Evolutionary conservation across 441 rosid genomes (phyloP).

Genomic region (Populus hybrid): DNA sequence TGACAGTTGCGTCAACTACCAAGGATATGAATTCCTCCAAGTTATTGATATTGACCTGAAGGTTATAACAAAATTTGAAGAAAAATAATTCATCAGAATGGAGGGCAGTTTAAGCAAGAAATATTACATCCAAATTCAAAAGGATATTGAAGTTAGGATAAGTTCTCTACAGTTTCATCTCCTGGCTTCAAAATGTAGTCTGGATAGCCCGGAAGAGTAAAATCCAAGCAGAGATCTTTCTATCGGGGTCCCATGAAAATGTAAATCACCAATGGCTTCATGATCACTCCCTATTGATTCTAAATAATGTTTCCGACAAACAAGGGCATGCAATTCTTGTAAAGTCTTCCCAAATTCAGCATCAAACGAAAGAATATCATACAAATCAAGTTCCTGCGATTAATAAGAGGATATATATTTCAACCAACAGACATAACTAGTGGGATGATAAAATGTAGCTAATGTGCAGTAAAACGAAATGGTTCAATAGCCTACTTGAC

Average conservation of each 20-base stretch:
- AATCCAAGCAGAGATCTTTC: conserved; percentile 93
- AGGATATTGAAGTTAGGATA: conserved; percentile 2
- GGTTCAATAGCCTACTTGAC: conserved; percentile 58
- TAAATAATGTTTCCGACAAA: conserved; percentile 69
- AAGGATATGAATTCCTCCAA: conserved; percentile 83
- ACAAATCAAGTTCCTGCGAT: conserved; percentile 96
- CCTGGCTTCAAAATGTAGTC: conserved; percentile 75
- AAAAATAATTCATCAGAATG: neutral
- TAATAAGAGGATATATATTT: neutral
- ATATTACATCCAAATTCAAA: neutral
- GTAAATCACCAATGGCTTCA: conserved; percentile 42
- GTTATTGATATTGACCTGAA: conserved; percentile 73
- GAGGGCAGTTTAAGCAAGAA: neutral
- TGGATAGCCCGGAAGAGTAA: conserved; percentile 96
- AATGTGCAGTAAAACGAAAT: neutral
- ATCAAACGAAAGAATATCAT: conserved; percentile 82
- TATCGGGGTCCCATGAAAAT: conserved; percentile 59
- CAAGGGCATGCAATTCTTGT: conserved; percentile 80
- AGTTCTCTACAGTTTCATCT: conserved; percentile 65
- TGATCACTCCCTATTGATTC: conserved; percentile 45
- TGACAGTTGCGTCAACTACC: conserved; percentile 92
- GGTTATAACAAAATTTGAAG: neutral
- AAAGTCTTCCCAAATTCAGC: conserved; percentile 81
- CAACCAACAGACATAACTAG: neutral
- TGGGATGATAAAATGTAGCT: neutral